Conservation (phyloP, 768 basidiomycete genomes). For the Leccinum obscurum region DNA sequence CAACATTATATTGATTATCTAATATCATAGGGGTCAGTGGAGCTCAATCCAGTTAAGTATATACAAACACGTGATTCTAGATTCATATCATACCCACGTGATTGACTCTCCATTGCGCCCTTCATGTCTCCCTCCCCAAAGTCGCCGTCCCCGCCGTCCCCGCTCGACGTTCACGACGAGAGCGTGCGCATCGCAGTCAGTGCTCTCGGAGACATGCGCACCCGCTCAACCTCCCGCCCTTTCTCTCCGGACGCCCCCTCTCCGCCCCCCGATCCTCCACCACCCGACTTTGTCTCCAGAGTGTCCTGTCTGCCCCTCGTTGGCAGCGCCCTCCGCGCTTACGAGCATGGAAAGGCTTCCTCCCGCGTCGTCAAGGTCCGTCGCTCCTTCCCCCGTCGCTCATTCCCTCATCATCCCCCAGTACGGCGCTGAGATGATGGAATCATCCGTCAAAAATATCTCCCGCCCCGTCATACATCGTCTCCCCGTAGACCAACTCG, state of each 20-base stretch:
- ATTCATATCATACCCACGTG: slow-evolving; percentile 10
- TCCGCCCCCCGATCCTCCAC: slow-evolving; percentile 6
- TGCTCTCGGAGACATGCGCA: slow-evolving; percentile 68
- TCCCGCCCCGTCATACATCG: slow-evolving; percentile 81
- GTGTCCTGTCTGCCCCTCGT: slow-evolving; percentile 66
- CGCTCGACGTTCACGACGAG: slow-evolving; percentile 63
- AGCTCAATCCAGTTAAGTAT: background rate
- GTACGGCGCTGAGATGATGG: slow-evolving; percentile 89
- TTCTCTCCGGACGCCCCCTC: slow-evolving; percentile 3
- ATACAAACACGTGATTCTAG: background rate
- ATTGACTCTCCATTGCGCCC: slow-evolving; percentile 5
- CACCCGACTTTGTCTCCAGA: slow-evolving; percentile 47
- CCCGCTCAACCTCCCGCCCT: slow-evolving; percentile 3
- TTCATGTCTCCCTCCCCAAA: background rate
- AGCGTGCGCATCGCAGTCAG: slow-evolving; percentile 76
- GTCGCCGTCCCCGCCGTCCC: slow-evolving; percentile 1
- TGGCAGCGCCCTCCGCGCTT: slow-evolving; percentile 67
- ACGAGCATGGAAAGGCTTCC: slow-evolving; percentile 81
- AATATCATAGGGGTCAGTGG: background rate
- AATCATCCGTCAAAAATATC: slow-evolving; percentile 77
- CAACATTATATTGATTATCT: background rate
- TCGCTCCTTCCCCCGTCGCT: slow-evolving; percentile 14
- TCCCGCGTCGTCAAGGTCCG: slow-evolving; percentile 82
- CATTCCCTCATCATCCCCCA: slow-evolving; percentile 32
- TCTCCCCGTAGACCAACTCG: slow-evolving; percentile 72